Base-by-base conservation (phyloP, 2,329 filamentous ascomycete species). In the Fusarium stilboides region DNA sequence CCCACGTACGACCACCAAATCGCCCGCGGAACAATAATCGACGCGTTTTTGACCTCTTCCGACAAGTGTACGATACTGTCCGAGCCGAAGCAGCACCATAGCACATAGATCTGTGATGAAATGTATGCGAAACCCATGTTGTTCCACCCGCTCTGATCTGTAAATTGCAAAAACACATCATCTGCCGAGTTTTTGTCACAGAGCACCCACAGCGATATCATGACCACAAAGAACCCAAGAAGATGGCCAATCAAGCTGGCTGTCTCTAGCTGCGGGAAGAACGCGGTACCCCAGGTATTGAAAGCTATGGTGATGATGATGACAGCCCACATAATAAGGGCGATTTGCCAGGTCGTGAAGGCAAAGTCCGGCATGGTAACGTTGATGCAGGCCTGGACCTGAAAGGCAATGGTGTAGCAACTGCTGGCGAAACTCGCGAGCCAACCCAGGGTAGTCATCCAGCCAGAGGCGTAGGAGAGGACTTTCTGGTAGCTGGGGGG, bases 51-150 rank as follows among this genome's bases (percentile, higher is more conserved):
- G 1, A 67, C 64, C 5, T 67, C 64, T 8, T 67, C 64, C 0
- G 64, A 57, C 2, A 67, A 12, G 42, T 67, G 64, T 0, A 68
- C 64, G 7, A 67, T 67, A 17, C 63, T 68, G 8, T 67, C 64
- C 17, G 64, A 67, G 3, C 64, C 64, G 10, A 67, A 67, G 2
- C 64, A 67, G 4, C 64, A 67, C 64, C 64, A 67, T 4, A 67
- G 28, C 1, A 67, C 63, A 6, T 67, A 67, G 1, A 67, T 67
- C 13, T 67, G 64, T 1, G 64, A 67, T 0, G 63, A 63, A 2
- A 67, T 67, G 8, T 67, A 68, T 2, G 64, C 64, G 15, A 67
- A 67, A 1, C 64, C 62, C 64, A 67, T 68, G 9, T 54, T 68
- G 3, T 67, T 37, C 64, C 64, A 67, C 0, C 64, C 64, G 2